Conservation (phyloP, 345 rosid genomes). For the Firmiana major region DNA sequence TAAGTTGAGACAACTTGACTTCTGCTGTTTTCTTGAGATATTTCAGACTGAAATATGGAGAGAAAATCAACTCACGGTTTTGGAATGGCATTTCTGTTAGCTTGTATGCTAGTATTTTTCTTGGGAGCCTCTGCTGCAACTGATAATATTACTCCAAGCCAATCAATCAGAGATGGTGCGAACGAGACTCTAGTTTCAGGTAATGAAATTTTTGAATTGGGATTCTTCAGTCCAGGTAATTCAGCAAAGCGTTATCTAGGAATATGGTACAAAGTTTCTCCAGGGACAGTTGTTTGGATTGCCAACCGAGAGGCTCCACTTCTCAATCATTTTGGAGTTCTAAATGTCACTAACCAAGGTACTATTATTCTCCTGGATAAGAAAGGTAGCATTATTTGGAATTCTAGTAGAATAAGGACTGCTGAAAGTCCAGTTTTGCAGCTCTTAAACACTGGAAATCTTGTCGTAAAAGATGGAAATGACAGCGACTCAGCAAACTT, state of each 20-base stretch:
- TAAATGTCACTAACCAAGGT: slow-evolving; percentile 24
- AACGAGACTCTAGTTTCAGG: slow-evolving; percentile 28
- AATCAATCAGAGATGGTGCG: not conserved
- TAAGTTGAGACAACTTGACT: not conserved
- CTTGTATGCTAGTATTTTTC: not conserved
- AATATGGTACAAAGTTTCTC: not conserved
- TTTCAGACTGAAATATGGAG: not conserved
- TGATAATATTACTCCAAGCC: not conserved
- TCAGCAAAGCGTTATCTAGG: not conserved
- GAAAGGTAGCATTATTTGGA: slow-evolving; percentile 23
- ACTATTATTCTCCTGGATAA: slow-evolving; percentile 16
- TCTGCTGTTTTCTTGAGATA: not conserved
- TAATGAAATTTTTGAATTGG: not conserved
- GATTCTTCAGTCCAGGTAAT: not conserved
- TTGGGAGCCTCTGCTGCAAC: not conserved
- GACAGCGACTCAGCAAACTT: not conserved
- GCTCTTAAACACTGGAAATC: slow-evolving; percentile 5
- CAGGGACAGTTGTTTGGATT: slow-evolving; percentile 32
- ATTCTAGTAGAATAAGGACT: not conserved
- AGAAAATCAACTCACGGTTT: not conserved
- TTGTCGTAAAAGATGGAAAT: not conserved
- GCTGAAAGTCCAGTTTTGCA: not conserved
- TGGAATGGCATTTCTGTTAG: not conserved
- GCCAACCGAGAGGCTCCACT: slow-evolving; percentile 42
- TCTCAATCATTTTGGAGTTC: slow-evolving; percentile 19